phyloP scores from a whole-genome alignment of 352 stramenopile species.

The Pilasporangium apinafurcum region DNA sequence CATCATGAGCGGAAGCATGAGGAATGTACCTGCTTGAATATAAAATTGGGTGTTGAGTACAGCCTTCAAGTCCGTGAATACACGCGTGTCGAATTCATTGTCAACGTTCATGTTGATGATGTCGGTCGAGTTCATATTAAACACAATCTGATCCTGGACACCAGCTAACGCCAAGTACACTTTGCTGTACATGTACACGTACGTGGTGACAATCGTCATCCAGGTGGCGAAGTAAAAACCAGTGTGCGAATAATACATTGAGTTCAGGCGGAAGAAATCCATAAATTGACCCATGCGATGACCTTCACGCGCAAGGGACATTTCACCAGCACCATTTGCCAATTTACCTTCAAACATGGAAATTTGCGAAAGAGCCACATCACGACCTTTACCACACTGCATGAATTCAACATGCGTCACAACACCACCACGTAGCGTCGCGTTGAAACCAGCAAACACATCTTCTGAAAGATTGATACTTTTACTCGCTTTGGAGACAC shows the following conservation, averaged over 20 bases:
- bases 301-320: slow-evolving; percentile 55
- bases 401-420: slow-evolving; percentile 76
- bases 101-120: slow-evolving; percentile 50
- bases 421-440: slow-evolving; percentile 54
- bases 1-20: slow-evolving; percentile 67
- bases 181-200: slow-evolving; percentile 83
- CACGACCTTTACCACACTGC: slow-evolving; percentile 75
- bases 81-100: slow-evolving; percentile 51
- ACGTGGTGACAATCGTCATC: slow-evolving; percentile 81
- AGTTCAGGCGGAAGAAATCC: slow-evolving; percentile 80
- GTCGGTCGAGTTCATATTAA: slow-evolving; percentile 52
- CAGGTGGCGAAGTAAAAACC: slow-evolving; percentile 79
- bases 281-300: slow-evolving; percentile 79
- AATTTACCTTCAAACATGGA: slow-evolving; percentile 80
- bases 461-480: slow-evolving; percentile 81
- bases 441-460: slow-evolving; percentile 77
- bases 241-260: slow-evolving; percentile 83
- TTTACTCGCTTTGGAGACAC: slow-evolving; percentile 74
- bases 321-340: slow-evolving; percentile 71
- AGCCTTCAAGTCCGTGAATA: slow-evolving; percentile 53
- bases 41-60: slow-evolving; percentile 80
- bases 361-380: slow-evolving; percentile 76
- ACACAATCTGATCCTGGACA: slow-evolving; percentile 62
- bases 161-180: slow-evolving; percentile 65
- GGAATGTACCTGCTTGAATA: slow-evolving; percentile 68